Evolutionary conservation across 441 rosid species (phyloP), one percentile per base, ranked within the genome.

Genomic region (Adansonia gregorii): DNA sequence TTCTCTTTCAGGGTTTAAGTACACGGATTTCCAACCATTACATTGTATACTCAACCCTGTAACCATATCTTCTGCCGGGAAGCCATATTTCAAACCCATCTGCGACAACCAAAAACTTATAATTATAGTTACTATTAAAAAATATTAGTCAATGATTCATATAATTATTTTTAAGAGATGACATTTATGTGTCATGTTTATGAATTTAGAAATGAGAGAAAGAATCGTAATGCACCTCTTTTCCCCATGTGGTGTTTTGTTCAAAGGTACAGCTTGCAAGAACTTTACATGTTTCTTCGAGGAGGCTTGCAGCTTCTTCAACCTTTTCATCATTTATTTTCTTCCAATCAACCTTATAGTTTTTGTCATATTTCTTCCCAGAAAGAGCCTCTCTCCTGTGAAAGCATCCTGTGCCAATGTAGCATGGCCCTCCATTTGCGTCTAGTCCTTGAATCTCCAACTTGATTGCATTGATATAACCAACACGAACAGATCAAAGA

Each of bases 201-300:
- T 35, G 0, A 0, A 35, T 35, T 35, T 35, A 35, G 41, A 35
- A 35, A 35, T 35, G 6, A 5, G 8, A 72, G 31, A 35, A 39
- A 35, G 24, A 45, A 6, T 4, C 8, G 12, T 17, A 6, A 73
- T 75, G 39, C 61, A 78, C 91, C 83, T 85, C 78, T 70, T 76
- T 67, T n/a, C 92, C 90, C 90, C 92, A 87, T 72, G 46, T 10
- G 4, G 88, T 81, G 66, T 76, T 77, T 2, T 59, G 69, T 64
- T 85, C 87, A n/a, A 82, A 87, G 54, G 51, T 39, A 48, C 87
- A 88, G 7, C 80, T 67, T 17, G 83, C 84, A 39, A 85, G 69
- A 71, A 46, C 27, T 68, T 49, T 54, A 41, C 15, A 51, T 22
- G 56, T 1, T 20, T 14, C 65, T 45, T 54, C 80, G 59, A 27